Base-by-base conservation (phyloP, 1,139 yeast genomes). In the Geotrichum klebahnii region DNA sequence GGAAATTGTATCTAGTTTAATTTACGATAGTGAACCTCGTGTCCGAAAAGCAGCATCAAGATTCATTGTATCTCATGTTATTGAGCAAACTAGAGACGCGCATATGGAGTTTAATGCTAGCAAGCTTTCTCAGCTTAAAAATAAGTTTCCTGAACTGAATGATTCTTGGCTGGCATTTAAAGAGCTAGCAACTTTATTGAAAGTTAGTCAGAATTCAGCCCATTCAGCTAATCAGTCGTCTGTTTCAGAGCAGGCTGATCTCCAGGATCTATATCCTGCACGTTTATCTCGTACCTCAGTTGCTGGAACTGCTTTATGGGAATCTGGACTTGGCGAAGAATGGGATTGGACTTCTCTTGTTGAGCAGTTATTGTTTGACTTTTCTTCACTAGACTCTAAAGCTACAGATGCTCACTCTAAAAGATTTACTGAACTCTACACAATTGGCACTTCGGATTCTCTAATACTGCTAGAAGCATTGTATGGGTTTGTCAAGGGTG, bases 11-110 rank as follows among this genome's bases (percentile, higher is more conserved):
- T 60, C 74, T 17, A 67, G 75, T 28, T 61, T 80, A 43, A 65
- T 79, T 8, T 79, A 77, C 57, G 74, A 76, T 50, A 70, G 67
- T 44, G 69, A 72, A 20, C 52, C 58, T 2, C 59, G 60, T 3
- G 67, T 69, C 1, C 61, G 73, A n/a, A 56, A 56, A 35, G 63
- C 64, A 6, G 68, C 68, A 1, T 57, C 62, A 5, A 56, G 53
- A 24, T 59, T 65, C 39, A 49, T 65, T 38, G 50, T 57, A 22
- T 54, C 58, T 5, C 57, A 56, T 38, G 48, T 59, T n/a, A 48
- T 48, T 5, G 66, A 61, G 33, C 51, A 52, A 39, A 29, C 53
- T 12, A 35, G 31, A 2, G 52, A 51, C 28, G 52, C 54, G 23
- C 50, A 48, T 14, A 51, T 57, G 2, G 49, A 53, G 31, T 55